phyloP scores from a whole-genome alignment of 805 yeast genomes.

The Candida cerambycidarum region DNA sequence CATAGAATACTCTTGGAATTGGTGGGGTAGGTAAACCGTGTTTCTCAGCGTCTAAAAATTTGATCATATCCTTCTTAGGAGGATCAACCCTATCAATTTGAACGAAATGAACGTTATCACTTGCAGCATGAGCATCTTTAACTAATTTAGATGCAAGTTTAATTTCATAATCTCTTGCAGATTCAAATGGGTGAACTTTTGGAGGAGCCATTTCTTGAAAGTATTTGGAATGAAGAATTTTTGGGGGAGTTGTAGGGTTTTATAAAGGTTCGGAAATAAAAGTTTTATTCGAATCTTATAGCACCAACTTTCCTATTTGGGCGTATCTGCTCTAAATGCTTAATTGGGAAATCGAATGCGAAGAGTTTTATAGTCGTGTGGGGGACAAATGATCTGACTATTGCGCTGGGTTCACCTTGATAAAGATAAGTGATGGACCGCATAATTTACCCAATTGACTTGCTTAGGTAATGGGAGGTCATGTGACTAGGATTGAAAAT shows the following conservation, averaged over 20 bases:
- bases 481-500: no score
- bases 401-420: no score
- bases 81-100: constrained; percentile 75
- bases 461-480: no score
- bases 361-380: not conserved
- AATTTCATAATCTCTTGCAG: constrained; percentile 58
- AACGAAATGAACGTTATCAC: constrained; percentile 58
- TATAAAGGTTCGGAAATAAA: not conserved
- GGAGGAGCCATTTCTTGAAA: constrained; percentile 4
- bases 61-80: constrained; percentile 70
- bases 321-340: constrained; percentile 3
- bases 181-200: constrained; percentile 55
- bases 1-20: constrained; percentile 69
- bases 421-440: no score
- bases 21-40: constrained; percentile 46
- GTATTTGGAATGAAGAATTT: not conserved
- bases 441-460: no score
- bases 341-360: constrained; percentile 3
- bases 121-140: constrained; percentile 55
- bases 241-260: not conserved
- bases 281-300: not conserved
- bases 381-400: not conserved
- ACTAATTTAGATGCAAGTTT: constrained; percentile 57
- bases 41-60: constrained; percentile 66
- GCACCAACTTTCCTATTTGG: constrained; percentile 3